These are phyloP conservation scores for Chlorella sorokiniana DNA, from an alignment of 139 green algal genomes.

Conservation along the genomic window DNA sequence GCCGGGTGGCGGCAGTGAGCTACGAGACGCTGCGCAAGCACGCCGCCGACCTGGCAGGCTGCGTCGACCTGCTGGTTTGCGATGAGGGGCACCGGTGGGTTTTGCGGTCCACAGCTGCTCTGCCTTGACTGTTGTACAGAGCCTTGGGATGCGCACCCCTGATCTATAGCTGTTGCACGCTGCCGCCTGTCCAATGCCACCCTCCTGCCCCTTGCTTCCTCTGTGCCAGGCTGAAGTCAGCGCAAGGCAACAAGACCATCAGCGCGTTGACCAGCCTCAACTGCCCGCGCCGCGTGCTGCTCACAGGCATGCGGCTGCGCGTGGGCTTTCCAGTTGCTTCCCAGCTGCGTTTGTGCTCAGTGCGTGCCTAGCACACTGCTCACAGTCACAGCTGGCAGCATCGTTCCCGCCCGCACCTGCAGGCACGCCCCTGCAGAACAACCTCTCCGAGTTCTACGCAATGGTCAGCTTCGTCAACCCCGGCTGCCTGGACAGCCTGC, in stretches of 20 bases:
- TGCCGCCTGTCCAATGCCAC: neutral
- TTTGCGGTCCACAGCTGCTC: neutral
- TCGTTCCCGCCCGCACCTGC: no score
- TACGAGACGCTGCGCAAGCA: slow-evolving; percentile 68
- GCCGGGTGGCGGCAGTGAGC: slow-evolving; percentile 31
- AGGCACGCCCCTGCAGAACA: neutral
- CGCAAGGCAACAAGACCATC: slow-evolving; percentile 86
- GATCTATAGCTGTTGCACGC: neutral
- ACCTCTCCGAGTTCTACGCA: slow-evolving; percentile 61
- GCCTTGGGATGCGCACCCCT: neutral
- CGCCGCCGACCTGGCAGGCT: slow-evolving; percentile 47
- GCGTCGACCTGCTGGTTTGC: slow-evolving; percentile 77
- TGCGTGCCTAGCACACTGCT: neutral
- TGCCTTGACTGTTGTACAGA: neutral
- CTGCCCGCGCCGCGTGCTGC: slow-evolving; percentile 73
- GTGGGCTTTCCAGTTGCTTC: neutral
- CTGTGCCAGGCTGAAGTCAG: slow-evolving; percentile 71
- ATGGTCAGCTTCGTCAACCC: slow-evolving; percentile 71
- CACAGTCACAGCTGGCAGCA: neutral
- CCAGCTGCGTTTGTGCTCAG: neutral
- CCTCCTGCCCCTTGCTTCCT: neutral
- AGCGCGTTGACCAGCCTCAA: slow-evolving; percentile 40
- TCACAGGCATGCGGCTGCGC: slow-evolving; percentile 79
- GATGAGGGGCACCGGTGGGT: slow-evolving; percentile 81
- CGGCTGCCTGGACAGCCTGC: slow-evolving; percentile 62